Base-by-base conservation (phyloP, 805 yeast genomes). In the Metahyphopichia silvanorum region DNA sequence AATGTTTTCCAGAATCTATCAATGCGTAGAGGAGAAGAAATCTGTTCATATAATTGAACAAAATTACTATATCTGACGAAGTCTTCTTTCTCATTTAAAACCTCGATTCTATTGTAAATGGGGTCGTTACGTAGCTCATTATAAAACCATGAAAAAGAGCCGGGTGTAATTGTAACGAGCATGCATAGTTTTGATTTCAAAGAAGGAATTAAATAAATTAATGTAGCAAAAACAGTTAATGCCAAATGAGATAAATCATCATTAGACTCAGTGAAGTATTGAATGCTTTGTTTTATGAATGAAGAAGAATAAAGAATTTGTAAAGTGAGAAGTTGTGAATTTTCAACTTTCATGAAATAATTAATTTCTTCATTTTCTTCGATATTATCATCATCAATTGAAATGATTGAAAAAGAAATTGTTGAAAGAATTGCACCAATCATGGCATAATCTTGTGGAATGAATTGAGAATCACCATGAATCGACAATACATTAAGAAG, bases 81-180 rank as follows among this genome's bases (percentile, higher is more conserved):
- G 32, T 52, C 52, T 25, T 27, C 13, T 15, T 23, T 14, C 22
- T 16, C 33, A 19, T 12, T 32, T 21, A 2, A 7, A 8, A 28
- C 33, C 21, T 20, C 39, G 18, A 55, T 38, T 1, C 20, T 29
- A 4, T 27, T 15, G 37, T 55, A 58, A 0, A 53, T 41, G 0
- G 35, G 31, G 32, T 47, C 34, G 6, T 19, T 21, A 14, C 40
- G 44, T 14, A 72, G 39, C 6, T 55, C 43, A 5, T 43, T 34
- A 34, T 47, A 51, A 21, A 70, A 46, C 46, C 63, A 54, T 21
- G 42, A 42, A 32, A 65, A 60, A 3, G 66, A 52, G 2, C 55
- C 55, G 2, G 77, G 72, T 4, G 63, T 59, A 19, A 71, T 51
- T 4, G 69, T 60, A 21, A 65, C 46, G 21, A 60, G 57, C 44